phyloP scores from a whole-genome alignment of 2,329 filamentous ascomycete genomes.

The Endothia cerciana region DNA sequence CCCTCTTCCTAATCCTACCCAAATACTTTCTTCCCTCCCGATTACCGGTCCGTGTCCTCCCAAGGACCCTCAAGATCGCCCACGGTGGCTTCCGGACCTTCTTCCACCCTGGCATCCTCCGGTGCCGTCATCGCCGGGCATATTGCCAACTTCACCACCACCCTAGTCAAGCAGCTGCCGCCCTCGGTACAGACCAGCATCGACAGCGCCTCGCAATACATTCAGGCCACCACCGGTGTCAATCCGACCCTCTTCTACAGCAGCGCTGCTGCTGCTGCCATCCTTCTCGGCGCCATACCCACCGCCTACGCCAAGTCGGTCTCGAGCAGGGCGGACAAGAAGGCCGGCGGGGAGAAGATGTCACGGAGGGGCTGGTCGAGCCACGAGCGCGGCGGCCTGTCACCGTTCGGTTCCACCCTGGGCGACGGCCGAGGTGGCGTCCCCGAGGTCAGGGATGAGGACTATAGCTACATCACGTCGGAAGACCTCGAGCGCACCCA shows the following conservation, averaged over 20 bases:
- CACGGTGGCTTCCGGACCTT: slow-evolving; percentile 67
- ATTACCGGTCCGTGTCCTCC: slow-evolving; percentile 41
- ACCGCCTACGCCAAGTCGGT: slow-evolving; percentile 35
- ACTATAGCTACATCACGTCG: slow-evolving; percentile 83
- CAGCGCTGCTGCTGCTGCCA: slow-evolving; percentile 52
- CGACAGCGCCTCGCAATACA: slow-evolving; percentile 57
- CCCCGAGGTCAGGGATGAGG: slow-evolving; percentile 71
- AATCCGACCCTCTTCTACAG: slow-evolving; percentile 54
- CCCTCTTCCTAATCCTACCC: not conserved
- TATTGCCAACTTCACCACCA: slow-evolving; percentile 60
- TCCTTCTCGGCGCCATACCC: slow-evolving; percentile 54
- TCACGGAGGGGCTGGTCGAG: slow-evolving; percentile 57
- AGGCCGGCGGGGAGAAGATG: slow-evolving; percentile 43
- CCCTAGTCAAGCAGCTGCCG: slow-evolving; percentile 44
- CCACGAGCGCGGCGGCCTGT: slow-evolving; percentile 47
- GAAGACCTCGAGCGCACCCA: slow-evolving; percentile 62
- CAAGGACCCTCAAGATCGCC: slow-evolving; percentile 44
- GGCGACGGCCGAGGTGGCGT: slow-evolving; percentile 45
- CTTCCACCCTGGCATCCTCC: slow-evolving; percentile 59
- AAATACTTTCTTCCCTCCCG: slow-evolving; percentile 8
- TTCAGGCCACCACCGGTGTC: slow-evolving; percentile 54
- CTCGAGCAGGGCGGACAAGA: slow-evolving; percentile 31
- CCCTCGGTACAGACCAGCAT: slow-evolving; percentile 56
- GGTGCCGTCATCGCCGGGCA: slow-evolving; percentile 54
- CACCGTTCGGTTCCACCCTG: slow-evolving; percentile 54